Evolutionary conservation across 108 stramenopile species (phyloP), one percentile per base, ranked within the genome.

Genomic region (Cyclotella sp.): DNA sequence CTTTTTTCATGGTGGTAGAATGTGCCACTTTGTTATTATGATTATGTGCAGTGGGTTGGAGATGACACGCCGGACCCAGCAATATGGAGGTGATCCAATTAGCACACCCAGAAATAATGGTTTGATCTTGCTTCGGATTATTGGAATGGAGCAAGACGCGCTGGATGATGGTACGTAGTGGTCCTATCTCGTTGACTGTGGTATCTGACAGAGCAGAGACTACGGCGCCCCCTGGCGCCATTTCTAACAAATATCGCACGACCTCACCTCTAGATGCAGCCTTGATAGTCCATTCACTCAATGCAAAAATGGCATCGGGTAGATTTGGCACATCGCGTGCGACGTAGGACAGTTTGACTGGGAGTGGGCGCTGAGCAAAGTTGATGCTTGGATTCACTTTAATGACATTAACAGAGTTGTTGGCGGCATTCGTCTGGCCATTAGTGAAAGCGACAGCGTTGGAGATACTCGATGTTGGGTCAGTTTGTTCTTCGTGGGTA

Each of bases 51-150:
- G 39, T 60, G 4, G 53, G 8, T 5, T 45, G 43, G 24, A 47
- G 16, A 27, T 47, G 59, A 28, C 59, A 61, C 5, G 59, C 70
- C 3, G 70, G 70, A 45, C 59, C 39, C 5, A 72, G 57, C 18
- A 72, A 34, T 29, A 72, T 46, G 3, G 53, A 60, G 7, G 70
- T 60, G 9, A 72, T 29, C 45, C 53, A 55, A 19, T 72, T 72
- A 28, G 70, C 70, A 60, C 70, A 72, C 27, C 70, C 70, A 27
- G 70, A 9, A 24, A 72, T 41, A 15, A 72, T 45, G 54, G 43
- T 57, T 54, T 53, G 24, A 11, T 55, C 45, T 27, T 42, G 45
- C 15, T 27, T 68, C 9, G 29, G 47, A 22, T 42, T 42, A 40
- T 57, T 70, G 54, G 40, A 53, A 26, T 22, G 24, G 9, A 70